phyloP scores from a whole-genome alignment of 352 stramenopile species.

The Ophiocytium majus region DNA sequence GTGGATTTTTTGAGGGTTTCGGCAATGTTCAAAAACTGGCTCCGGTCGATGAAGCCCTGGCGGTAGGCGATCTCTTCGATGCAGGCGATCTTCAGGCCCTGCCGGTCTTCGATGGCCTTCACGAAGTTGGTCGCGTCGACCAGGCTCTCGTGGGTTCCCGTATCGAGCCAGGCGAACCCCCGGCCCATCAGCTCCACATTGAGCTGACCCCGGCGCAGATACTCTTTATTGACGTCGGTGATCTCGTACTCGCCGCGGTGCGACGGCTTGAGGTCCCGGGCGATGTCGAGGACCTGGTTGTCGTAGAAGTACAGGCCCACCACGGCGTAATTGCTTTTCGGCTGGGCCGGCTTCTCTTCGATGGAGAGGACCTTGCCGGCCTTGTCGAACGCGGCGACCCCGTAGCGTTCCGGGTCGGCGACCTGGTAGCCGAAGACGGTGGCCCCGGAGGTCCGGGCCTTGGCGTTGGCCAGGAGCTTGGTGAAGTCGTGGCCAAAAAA shows the following conservation, averaged over 20 bases:
- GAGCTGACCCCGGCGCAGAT: not conserved
- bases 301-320: not conserved
- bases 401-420: not conserved
- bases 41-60: not conserved
- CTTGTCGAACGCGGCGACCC: not conserved
- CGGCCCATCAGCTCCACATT: not conserved
- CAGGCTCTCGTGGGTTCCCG: not conserved
- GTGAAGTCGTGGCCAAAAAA: not conserved
- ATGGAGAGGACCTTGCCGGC: not conserved
- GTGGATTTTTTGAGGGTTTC: no score
- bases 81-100: not conserved
- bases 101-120: not conserved
- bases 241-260: not conserved
- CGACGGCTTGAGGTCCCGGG: not conserved
- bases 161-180: constrained; percentile 6
- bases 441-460: not conserved
- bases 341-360: constrained; percentile 9
- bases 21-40: no score
- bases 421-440: not conserved
- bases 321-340: not conserved
- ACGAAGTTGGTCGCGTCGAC: not conserved
- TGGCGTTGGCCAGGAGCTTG: not conserved
- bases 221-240: constrained; percentile 10
- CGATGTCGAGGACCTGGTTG: not conserved
- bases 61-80: constrained; percentile 8